Base-by-base conservation (phyloP, 2,329 filamentous ascomycete species). In the Penicillium sp. region DNA sequence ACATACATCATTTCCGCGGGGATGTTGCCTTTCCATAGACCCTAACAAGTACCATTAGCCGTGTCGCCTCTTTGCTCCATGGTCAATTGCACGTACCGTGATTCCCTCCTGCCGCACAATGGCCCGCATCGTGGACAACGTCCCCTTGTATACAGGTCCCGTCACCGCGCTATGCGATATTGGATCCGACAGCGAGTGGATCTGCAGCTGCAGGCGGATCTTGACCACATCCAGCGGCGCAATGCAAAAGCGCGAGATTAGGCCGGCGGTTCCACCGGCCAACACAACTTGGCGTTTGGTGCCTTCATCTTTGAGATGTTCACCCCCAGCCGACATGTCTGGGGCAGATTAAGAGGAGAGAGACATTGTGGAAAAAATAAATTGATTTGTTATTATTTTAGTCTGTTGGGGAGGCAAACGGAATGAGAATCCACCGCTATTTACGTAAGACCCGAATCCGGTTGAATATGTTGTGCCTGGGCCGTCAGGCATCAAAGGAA, bases 161-260 rank as follows among this genome's bases (percentile, higher is more conserved):
- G 60, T 55, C 41, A 72, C 54, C 47, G 66, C 56, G 35, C 68
- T 68, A 47, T 77, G 72, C 30, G 79, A 75, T 7, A 80, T 65
- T 2, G 86, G 84, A 57, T 90, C 83, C 53, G 82, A 83, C 43
- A 85, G 77, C 32, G 86, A 88, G 68, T 93, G 84, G 30, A 85
- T 79, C 65, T 96, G 92, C 12, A 98, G 80, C 64, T 98, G 92
- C 30, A 96, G 81, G 31, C 92, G 85, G 67, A 98, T 98, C 72
- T 98, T 96, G 68, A 96, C 80, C 47, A 98, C 92, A 65, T 98
- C 92, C 51, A 98, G 84, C 36, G 92, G 92, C 12, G 92, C 87
- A 60, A 96, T 83, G 59, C 92, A 79, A 72, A 98, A 96, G 83
- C 89, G 83, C 37, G 92, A 92, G 48, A 96, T 80, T 50, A 96